Conservation (phyloP, 371 early-diverging fungal species). For the Mucor indicus region DNA sequence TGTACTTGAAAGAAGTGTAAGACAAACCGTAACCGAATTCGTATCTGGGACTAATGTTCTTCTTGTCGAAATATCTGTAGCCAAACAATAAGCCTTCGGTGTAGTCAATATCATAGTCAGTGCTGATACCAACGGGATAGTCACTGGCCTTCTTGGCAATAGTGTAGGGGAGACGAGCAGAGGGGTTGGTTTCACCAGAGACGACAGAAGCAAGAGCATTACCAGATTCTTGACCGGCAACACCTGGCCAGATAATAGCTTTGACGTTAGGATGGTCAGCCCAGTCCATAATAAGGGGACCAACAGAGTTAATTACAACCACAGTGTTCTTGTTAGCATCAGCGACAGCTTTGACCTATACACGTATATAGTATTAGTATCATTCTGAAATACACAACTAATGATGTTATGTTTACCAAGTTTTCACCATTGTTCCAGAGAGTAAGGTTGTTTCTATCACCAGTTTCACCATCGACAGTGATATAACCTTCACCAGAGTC, state of each 20-base stretch:
- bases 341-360: conserved; percentile 53
- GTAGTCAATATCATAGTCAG: conserved; percentile 26
- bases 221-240: conserved; percentile 60
- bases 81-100: conserved; percentile 53
- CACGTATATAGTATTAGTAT: not conserved
- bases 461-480: conserved; percentile 37
- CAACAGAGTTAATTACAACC: conserved; percentile 60
- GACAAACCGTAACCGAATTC: conserved; percentile 65
- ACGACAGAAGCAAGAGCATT: conserved; percentile 59
- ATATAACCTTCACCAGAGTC: conserved; percentile 58
- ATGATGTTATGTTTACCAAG: conserved; percentile 26
- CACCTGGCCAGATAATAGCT: conserved; percentile 52
- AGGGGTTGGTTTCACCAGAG: conserved; percentile 60
- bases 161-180: conserved; percentile 60
- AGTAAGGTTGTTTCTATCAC: conserved; percentile 57
- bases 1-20: conserved; percentile 56
- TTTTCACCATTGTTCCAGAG: conserved; percentile 61
- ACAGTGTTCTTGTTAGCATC: conserved; percentile 49
- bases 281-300: conserved; percentile 61
- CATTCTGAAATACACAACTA: not conserved
- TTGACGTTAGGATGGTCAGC: conserved; percentile 54
- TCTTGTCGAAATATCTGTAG: conserved; percentile 51
- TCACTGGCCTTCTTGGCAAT: conserved; percentile 39
- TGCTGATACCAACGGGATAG: conserved; percentile 24
- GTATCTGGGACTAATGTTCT: conserved; percentile 47